These are phyloP conservation scores for Vigna mungo DNA, from an alignment of 306 rosid genomes.

Conservation along the genomic window DNA sequence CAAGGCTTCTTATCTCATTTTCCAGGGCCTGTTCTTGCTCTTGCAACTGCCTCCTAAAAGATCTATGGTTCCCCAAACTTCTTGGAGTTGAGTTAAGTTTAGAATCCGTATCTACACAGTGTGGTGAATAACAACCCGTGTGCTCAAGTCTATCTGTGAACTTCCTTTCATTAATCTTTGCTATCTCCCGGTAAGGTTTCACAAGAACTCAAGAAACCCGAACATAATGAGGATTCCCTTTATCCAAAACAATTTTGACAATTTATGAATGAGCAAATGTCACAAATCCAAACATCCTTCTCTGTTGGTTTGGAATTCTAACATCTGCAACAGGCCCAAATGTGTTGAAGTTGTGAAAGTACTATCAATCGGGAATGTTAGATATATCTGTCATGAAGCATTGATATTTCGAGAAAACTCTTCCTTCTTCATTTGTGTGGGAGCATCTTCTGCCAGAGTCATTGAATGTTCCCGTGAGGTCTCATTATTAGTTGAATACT, in stretches of 20 bases:
- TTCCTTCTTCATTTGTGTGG: slow-evolving; percentile 55
- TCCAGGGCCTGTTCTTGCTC: slow-evolving; percentile 61
- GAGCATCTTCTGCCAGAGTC: slow-evolving; percentile 75
- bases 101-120: slow-evolving; percentile 50
- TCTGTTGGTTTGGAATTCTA: slow-evolving; percentile 87
- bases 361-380: slow-evolving; percentile 93
- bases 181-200: slow-evolving; percentile 84
- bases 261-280: slow-evolving; percentile 73
- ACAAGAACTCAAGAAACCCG: slow-evolving; percentile 84
- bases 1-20: slow-evolving; percentile 56
- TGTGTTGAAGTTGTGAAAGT: slow-evolving; percentile 74
- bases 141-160: slow-evolving; percentile 61
- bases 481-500: slow-evolving; percentile 77
- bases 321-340: slow-evolving; percentile 91
- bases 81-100: slow-evolving; percentile 56
- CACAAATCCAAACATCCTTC: slow-evolving; percentile 94
- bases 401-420: slow-evolving; percentile 72
- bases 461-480: slow-evolving; percentile 96
- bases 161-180: slow-evolving; percentile 68
- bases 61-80: slow-evolving; percentile 51
- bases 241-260: slow-evolving; percentile 68
- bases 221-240: slow-evolving; percentile 80
- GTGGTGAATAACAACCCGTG: slow-evolving; percentile 43
- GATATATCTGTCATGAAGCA: slow-evolving; percentile 78
- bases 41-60: slow-evolving; percentile 61